Base-by-base conservation (phyloP, 1,284 basidiomycete species). In the Cutaneotrichosporon spelunceum region DNA sequence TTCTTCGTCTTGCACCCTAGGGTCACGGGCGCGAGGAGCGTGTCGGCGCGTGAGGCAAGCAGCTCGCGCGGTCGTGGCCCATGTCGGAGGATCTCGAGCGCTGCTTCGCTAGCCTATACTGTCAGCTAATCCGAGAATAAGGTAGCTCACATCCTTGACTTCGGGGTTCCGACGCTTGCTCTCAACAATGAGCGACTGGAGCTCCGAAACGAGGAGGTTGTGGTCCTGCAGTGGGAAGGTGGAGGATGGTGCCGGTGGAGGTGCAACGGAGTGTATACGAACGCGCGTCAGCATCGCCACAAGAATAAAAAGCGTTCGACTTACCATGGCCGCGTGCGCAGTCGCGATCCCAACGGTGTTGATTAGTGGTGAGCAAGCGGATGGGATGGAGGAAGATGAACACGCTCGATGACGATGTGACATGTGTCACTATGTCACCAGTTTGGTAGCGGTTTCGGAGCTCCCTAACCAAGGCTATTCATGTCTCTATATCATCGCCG, bases 1-100 rank as follows among this genome's bases (percentile, higher is more conserved):
- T 93, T 91, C 80, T 90, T 92, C 11, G 93, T 96, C 50, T 88
- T 87, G 75, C 93, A 95, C 55, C 92, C 93, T 84, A 96, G 91
- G 72, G 94, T 91, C 3, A 99, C 87, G 0, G 96, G 94, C 54
- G 86, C 83, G 30, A 98, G 84, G 26, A 98, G 83, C 59, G 89
- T 88, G 59, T 90, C 86, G 4, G 89, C 86, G 72, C 91, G 87
- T 19, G 86, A 85, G 27, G 86, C 85, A 14, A 56, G 49, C 30
- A 48, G 58, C 14, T 73, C 70, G 42, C 62, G 83, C 84, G 14
- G 82, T 80, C 24, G 83, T 85, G 39, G 86, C 84, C 77, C 87
- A 84, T 85, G 82, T 62, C 86, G 83, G n/a, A 93, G 81, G 19
- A 92, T 86, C 8, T 88, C 84, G 36, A 94, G 76, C 0, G 91